Base-by-base conservation (phyloP, 208 protist genomes). In the Leishmania lainsoni region DNA sequence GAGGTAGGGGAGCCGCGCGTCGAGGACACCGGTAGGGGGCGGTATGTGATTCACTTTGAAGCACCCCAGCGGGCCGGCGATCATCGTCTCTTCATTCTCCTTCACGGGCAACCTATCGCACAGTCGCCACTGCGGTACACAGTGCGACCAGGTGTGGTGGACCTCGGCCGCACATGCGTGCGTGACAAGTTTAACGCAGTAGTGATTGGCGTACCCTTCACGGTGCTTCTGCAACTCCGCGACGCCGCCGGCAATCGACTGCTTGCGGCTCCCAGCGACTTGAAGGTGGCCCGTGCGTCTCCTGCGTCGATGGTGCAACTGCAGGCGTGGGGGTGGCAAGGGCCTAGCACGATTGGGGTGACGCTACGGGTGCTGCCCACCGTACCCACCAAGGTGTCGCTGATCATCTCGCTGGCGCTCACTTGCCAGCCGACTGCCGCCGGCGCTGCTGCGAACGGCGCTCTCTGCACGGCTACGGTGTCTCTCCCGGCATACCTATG, bases 71-170 rank as follows among this genome's bases (percentile, higher is more conserved):
- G 76, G n/a, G 76, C 86, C 42, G 91, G 93, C 12, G 73, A 80
- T 42, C 83, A 93, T 78, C 76, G 86, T 58, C 83, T 94, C 71
- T 86, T 93, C 65, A 81, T 94, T 54, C 77, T 92, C 8, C 79
- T 94, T 69, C 86, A 90, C 71, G 93, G 90, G 1, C 87, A 94
- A 77, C 93, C 87, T 32, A 75, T 96, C 16, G 84, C 91, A 17
- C 87, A 92, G 79, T 94, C 91, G 4, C 93, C 93, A 71, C 75
- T 96, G 77, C 73, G 54, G 42, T 79, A 93, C 68, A 75, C 77
- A n/a, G 90, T 96, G 26, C 78, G 78, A 6, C 84, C 93, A 0
- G 86, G 77, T 12, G 54, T 39, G 5, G 81, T 91, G 9, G 79
- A 88, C 16, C 80, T 94, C 14, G 54, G 59, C 4, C 73, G 79